These are phyloP conservation scores for Capronia coronata DNA, from an alignment of 2,329 filamentous ascomycete genomes.

Conservation along the genomic window DNA sequence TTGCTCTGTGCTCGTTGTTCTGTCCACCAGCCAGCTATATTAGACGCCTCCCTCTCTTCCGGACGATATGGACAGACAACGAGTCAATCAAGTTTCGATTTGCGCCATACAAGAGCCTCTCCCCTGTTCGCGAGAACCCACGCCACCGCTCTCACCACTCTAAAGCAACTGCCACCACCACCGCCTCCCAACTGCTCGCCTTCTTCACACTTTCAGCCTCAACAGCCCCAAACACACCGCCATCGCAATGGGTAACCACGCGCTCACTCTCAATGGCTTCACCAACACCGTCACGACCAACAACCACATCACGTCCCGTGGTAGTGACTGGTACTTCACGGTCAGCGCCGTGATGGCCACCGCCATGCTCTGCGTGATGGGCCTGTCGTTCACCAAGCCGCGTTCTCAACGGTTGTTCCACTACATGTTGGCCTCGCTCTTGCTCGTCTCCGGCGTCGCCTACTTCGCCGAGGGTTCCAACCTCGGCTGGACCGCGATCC, in stretches of 20 bases:
- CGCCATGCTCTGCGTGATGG: slow-evolving; percentile 22
- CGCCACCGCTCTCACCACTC: too few species aligned
- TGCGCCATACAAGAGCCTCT: not conserved
- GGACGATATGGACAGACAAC: not conserved
- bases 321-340: slow-evolving; percentile 28
- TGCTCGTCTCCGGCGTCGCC: slow-evolving; percentile 43
- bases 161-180: too few species aligned
- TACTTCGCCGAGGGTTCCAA: slow-evolving; percentile 64
- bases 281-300: slow-evolving; percentile 28
- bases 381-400: slow-evolving; percentile 23
- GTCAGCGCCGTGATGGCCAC: slow-evolving; percentile 24
- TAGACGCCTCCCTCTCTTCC: not conserved
- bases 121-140: not conserved
- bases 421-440: slow-evolving; percentile 27
- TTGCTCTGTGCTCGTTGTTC: not conserved
- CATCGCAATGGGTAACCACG: slow-evolving; percentile 24
- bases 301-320: slow-evolving; percentile 28
- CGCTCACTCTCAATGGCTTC: slow-evolving; percentile 26
- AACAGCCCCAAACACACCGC: not conserved
- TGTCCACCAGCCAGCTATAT: not conserved
- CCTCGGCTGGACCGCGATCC: slow-evolving; percentile 56
- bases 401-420: slow-evolving; percentile 25
- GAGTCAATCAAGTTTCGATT: not conserved
- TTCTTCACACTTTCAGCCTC: too few species aligned
- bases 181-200: too few species aligned